Evolutionary conservation across 108 stramenopile genomes (phyloP), one percentile per base, ranked within the genome.

Genomic region (Cyclotella kingstonii): DNA sequence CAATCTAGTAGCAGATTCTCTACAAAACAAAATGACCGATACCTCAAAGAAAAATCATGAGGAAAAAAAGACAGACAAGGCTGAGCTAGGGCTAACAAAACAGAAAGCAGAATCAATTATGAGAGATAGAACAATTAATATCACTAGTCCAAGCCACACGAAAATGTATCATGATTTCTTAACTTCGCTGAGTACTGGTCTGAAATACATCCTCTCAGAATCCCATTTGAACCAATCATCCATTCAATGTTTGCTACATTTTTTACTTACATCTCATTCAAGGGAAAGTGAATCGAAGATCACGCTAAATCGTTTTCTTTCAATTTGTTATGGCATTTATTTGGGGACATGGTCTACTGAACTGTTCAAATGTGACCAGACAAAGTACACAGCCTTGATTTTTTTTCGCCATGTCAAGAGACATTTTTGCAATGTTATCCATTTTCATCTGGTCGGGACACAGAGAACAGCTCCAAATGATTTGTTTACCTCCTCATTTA

Each of bases 281-380:
- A 58, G 60, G 42, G 51, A 46, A 21, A 38, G 28, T 18, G 14
- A 30, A 15, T 17, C 49, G 14, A 23, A 60, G 33, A 17, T 61
- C 35, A n/a, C 33, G 26, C 12, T 45, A 19, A 12, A 23, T 23
- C 51, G 52, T 11, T 19, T 74, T 0, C 42, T 60, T 17, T 31
- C 51, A n/a, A 60, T 7, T 1, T 74, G 73, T 28, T 74, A 39
- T 31, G 64, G 64, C 6, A 54, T 36, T 30, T 42, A 41, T 54
- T 33, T 74, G 15, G 48, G 54, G 26, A 25, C 33, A 5, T 38
- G 58, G 28, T 66, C 58, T 8, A 48, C 49, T 36, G 28, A 44
- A 12, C 64, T 40, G 6, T 35, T 74, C 2, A 36, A 14, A 31
- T 74, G 64, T 22, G 73, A 74, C 33, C 39, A 17, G 9, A 52